Conservation (phyloP, 140 eudicot species). For the Flaveria floridana region DNA sequence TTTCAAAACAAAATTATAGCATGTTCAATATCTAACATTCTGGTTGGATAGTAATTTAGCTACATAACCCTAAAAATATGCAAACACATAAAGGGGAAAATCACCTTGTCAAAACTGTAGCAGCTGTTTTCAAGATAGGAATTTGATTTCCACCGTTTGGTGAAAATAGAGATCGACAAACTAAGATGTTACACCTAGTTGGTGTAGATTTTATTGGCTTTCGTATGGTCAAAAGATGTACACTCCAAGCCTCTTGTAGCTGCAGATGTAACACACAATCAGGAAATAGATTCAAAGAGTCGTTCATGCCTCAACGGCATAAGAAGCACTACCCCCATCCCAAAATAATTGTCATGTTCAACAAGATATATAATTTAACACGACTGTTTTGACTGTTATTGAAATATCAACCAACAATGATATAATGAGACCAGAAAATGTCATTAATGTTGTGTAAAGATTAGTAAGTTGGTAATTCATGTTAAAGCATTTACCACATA, state of each 20-base stretch:
- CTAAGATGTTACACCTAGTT: constrained; percentile 33
- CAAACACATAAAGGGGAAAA: constrained; percentile 1
- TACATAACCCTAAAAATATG: constrained; percentile 4
- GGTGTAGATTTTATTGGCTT: constrained; percentile 36
- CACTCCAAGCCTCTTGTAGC: constrained; percentile 66
- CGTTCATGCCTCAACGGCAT: constrained; percentile 16
- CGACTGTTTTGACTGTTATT: constrained; percentile 1
- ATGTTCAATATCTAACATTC: neutral
- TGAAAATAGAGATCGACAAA: constrained; percentile 59
- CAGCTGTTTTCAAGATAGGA: constrained; percentile 52
- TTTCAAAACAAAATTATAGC: neutral
- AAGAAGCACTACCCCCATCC: constrained; percentile 27
- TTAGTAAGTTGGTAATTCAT: constrained; percentile 8
- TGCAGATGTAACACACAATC: constrained; percentile 38
- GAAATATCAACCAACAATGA: constrained; percentile 17
- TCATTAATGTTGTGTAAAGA: constrained; percentile 14
- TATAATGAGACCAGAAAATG: constrained; percentile 3
- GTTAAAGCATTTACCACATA: constrained; percentile 11
- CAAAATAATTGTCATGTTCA: constrained; percentile 10
- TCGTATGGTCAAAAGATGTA: constrained; percentile 38
- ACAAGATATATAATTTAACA: constrained; percentile 13
- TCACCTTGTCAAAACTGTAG: constrained; percentile 58
- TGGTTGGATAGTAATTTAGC: neutral
- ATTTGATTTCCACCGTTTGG: constrained; percentile 60
- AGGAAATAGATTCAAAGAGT: neutral